A percentile compares a stretch with the other conserved stretches of the same genome.
These are phyloP conservation scores for Boletus bicolor DNA, from an alignment of 768 basidiomycete genomes.

Conservation along the genomic window DNA sequence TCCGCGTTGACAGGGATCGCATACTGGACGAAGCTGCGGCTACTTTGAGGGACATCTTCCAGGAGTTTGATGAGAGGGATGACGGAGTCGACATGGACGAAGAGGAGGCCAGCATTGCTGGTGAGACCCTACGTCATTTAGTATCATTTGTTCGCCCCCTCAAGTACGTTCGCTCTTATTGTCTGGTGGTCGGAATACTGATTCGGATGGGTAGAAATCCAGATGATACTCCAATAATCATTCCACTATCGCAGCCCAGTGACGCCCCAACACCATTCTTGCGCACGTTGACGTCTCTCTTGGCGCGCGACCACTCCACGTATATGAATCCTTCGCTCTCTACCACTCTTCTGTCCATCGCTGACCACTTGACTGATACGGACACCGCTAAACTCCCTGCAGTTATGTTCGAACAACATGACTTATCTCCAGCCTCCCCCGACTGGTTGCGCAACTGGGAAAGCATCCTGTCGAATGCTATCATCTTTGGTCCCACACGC, in stretches of 20 bases:
- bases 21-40: conserved; percentile 70
- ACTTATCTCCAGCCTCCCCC: conserved; percentile 66
- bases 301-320: conserved; percentile 59
- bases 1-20: conserved; percentile 43
- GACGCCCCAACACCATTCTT: conserved; percentile 61
- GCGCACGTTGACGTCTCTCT: conserved; percentile 55
- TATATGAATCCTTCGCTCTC: conserved; percentile 61
- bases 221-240: conserved; percentile 42
- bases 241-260: conserved; percentile 54
- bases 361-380: conserved; percentile 64
- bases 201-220: conserved; percentile 34
- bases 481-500: conserved; percentile 40
- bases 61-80: conserved; percentile 66
- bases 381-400: conserved; percentile 62
- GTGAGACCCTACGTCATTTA: conserved; percentile 57
- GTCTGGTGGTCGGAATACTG: conserved; percentile 1
- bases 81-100: conserved; percentile 57
- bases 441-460: conserved; percentile 72
- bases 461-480: conserved; percentile 48
- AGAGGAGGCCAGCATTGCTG: conserved; percentile 65
- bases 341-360: conserved; percentile 58
- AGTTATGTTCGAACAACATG: conserved; percentile 64
- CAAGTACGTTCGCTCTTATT: conserved; percentile 42
- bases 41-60: conserved; percentile 67
- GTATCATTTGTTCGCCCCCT: conserved; percentile 54